Evolutionary conservation across 768 basidiomycete genomes (phyloP).

Genomic region (Mycena amicta): DNA sequence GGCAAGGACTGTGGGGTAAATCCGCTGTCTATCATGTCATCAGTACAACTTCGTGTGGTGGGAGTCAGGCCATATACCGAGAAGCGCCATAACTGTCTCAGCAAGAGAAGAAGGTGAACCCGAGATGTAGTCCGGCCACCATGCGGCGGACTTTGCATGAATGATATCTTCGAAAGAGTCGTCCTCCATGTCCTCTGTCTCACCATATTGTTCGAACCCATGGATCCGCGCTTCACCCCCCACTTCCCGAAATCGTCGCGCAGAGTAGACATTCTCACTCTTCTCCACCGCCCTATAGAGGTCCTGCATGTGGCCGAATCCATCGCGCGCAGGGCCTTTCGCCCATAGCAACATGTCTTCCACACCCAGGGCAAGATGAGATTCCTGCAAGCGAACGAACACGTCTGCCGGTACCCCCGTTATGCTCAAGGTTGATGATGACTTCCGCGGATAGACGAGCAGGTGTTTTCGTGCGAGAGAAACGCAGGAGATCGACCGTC

Average conservation of each 20-base stretch:
- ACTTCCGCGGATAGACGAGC: slow-evolving; percentile 43
- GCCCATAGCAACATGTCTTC: slow-evolving; percentile 32
- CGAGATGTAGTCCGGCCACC: slow-evolving; percentile 49
- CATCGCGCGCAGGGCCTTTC: slow-evolving; percentile 10
- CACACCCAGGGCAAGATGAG: slow-evolving; percentile 26
- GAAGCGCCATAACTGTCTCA: slow-evolving; percentile 42
- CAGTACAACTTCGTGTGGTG: no score
- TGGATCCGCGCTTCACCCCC: slow-evolving; percentile 28
- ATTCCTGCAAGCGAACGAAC: slow-evolving; percentile 31
- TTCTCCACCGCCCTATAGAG: slow-evolving; percentile 25
- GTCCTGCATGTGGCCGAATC: slow-evolving; percentile 15
- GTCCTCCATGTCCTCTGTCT: slow-evolving; percentile 25
- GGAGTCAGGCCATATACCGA: slow-evolving; percentile 22
- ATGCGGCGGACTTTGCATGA: slow-evolving; percentile 37
- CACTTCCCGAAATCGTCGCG: slow-evolving; percentile 24
- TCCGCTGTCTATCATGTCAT: slow-evolving; percentile 31
- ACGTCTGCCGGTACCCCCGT: slow-evolving; percentile 40
- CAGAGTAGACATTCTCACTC: slow-evolving; percentile 22
- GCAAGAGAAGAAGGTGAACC: slow-evolving; percentile 46
- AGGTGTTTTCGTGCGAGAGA: slow-evolving; percentile 37
- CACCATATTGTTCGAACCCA: slow-evolving; percentile 21
- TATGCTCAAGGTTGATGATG: slow-evolving; percentile 48
- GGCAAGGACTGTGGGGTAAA: slow-evolving; percentile 39
- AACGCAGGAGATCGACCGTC: slow-evolving; percentile 44
- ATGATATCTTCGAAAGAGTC: slow-evolving; percentile 19